A percentile compares a stretch with the other conserved stretches of the same genome.
phyloP scores from a whole-genome alignment of 352 stramenopile species.

The Thraustotheca clavata region DNA sequence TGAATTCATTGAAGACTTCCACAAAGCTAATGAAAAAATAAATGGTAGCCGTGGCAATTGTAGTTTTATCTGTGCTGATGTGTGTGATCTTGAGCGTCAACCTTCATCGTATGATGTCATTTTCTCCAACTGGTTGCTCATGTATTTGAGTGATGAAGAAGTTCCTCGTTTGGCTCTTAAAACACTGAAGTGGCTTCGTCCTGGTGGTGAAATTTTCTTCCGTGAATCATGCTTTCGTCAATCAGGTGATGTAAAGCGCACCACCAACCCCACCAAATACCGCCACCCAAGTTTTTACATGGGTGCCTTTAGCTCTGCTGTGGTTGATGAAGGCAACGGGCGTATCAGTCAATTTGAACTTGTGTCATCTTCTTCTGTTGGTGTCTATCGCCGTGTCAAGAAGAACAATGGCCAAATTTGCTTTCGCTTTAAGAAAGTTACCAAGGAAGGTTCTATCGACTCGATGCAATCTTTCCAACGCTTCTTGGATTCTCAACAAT shows the following conservation, averaged over 20 bases:
- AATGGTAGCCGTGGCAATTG: conserved; percentile 52
- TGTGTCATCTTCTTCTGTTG: conserved; percentile 54
- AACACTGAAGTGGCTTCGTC: conserved; percentile 51
- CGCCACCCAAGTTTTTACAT: conserved; percentile 60
- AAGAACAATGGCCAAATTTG: conserved; percentile 77
- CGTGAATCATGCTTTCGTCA: conserved; percentile 60
- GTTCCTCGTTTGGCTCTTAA: conserved; percentile 46
- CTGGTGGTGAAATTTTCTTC: conserved; percentile 57
- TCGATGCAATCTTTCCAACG: conserved; percentile 71
- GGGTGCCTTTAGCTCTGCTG: conserved; percentile 38
- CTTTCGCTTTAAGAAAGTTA: conserved; percentile 54
- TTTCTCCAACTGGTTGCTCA: conserved; percentile 73
- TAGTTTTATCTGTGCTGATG: conserved; percentile 55
- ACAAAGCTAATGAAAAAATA: conserved; percentile 41
- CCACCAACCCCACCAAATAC: conserved; percentile 55
- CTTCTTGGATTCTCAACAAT: conserved; percentile 63
- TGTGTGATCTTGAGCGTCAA: conserved; percentile 47
- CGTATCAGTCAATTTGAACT: conserved; percentile 45
- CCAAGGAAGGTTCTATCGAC: conserved; percentile 32
- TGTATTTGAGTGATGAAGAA: conserved; percentile 58
- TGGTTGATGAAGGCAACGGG: conserved; percentile 35
- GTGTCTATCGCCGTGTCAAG: conserved; percentile 64
- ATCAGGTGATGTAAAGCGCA: conserved; percentile 51
- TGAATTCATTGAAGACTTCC: conserved; percentile 75
- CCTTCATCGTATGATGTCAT: conserved; percentile 57